Conservation (phyloP, 2,329 filamentous ascomycete genomes). For the Stemphylium beticola region DNA sequence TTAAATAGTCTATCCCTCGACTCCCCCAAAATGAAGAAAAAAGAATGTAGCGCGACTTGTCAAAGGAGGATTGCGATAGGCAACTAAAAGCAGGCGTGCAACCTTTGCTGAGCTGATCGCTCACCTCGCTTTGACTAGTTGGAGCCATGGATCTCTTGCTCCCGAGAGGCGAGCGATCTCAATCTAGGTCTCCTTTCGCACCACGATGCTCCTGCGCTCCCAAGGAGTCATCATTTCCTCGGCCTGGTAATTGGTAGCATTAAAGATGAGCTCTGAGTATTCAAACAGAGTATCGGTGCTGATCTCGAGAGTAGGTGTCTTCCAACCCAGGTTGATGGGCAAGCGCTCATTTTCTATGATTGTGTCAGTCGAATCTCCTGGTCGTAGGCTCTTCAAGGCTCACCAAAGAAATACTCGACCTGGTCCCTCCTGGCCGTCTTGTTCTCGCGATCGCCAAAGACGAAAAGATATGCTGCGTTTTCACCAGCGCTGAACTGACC, state of each 20-base stretch:
- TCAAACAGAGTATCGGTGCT: neutral
- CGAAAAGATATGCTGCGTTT: conserved; percentile 3
- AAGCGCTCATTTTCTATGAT: conserved; percentile 2
- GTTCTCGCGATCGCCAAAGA: conserved; percentile 1
- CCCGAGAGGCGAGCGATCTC: too few species aligned
- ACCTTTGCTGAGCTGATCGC: too few species aligned
- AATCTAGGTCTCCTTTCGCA: too few species aligned
- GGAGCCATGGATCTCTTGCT: too few species aligned
- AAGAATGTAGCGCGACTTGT: too few species aligned
- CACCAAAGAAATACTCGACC: conserved; percentile 3
- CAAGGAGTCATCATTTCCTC: neutral
- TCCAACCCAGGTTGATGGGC: conserved; percentile 2
- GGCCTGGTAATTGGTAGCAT: neutral
- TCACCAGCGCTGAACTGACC: neutral
- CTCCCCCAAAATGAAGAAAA: too few species aligned
- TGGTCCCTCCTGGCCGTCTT: neutral
- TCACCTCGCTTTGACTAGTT: too few species aligned
- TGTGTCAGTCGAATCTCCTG: neutral
- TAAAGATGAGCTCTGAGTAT: neutral
- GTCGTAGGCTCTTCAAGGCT: neutral
- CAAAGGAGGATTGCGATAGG: too few species aligned
- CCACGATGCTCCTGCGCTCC: too few species aligned
- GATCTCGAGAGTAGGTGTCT: neutral
- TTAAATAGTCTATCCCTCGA: too few species aligned
- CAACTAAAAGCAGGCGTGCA: too few species aligned